These are phyloP conservation scores for Fusarium guadeloupense DNA, from an alignment of 2,329 filamentous ascomycete species.

Conservation along the genomic window DNA sequence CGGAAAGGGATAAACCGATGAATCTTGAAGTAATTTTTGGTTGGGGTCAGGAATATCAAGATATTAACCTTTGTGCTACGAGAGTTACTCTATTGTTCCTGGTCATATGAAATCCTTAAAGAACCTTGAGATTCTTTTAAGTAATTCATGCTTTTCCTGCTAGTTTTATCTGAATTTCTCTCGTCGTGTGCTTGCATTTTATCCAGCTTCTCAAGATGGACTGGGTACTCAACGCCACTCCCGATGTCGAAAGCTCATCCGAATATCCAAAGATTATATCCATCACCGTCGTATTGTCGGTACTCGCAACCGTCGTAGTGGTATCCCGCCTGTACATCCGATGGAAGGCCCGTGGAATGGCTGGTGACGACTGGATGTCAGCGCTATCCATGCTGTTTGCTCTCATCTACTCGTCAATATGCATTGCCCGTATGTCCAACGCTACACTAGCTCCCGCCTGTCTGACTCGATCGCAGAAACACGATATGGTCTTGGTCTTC, in stretches of 20 bases:
- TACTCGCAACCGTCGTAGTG: slow-evolving; percentile 55
- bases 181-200: background rate
- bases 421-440: slow-evolving; percentile 57
- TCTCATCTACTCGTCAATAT: slow-evolving; percentile 59
- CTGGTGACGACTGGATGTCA: slow-evolving; percentile 57
- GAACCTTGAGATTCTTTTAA: too few species aligned
- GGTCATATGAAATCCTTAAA: too few species aligned
- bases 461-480: slow-evolving; percentile 53
- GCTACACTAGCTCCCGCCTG: background rate
- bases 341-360: slow-evolving; percentile 54
- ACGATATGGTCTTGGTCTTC: slow-evolving; percentile 62
- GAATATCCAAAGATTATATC: slow-evolving; percentile 59
- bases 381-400: slow-evolving; percentile 55
- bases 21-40: too few species aligned
- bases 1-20: too few species aligned
- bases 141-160: too few species aligned
- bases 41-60: too few species aligned
- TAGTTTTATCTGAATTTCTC: background rate
- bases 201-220: slow-evolving; percentile 50
- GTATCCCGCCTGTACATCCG: slow-evolving; percentile 54
- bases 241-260: slow-evolving; percentile 57
- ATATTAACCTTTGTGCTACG: too few species aligned
- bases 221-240: slow-evolving; percentile 61
- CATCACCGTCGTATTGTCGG: slow-evolving; percentile 57
- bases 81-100: too few species aligned